Percentiles rank a stretch among this genome's conserved stretches.
Evolutionary conservation across 192 early-diverging fungal species (phyloP).

Genomic region (Coemansia sp.): DNA sequence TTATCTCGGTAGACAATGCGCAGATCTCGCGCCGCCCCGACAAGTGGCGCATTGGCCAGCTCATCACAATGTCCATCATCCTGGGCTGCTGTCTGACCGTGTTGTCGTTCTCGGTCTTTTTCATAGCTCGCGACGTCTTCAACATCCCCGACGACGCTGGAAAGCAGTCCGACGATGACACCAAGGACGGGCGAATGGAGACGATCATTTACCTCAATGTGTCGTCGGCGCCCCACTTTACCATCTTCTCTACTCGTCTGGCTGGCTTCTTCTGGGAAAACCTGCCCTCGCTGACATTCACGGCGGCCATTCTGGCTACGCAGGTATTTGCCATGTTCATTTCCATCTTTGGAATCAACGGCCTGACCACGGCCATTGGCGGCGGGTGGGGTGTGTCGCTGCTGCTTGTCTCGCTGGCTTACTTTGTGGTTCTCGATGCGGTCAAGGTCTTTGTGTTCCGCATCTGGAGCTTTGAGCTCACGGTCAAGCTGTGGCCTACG

Average conservation of each 20-base stretch:
- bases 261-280: constrained; percentile 86
- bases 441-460: constrained; percentile 89
- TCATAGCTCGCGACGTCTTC: constrained; percentile 66
- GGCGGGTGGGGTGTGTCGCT: constrained; percentile 72
- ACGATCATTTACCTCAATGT: constrained; percentile 95
- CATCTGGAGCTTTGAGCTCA: constrained; percentile 87
- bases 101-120: constrained; percentile 83
- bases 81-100: constrained; percentile 72
- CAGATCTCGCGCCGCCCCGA: constrained; percentile 85
- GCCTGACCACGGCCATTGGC: constrained; percentile 62
- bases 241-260: constrained; percentile 91
- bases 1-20: constrained; percentile 92
- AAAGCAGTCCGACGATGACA: constrained; percentile 47
- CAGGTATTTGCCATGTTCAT: constrained; percentile 89
- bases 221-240: constrained; percentile 88
- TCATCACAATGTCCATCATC: constrained; percentile 76
- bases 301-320: constrained; percentile 78
- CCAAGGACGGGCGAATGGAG: constrained; percentile 57
- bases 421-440: constrained; percentile 81
- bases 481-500: constrained; percentile 80
- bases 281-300: constrained; percentile 76
- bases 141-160: constrained; percentile 50
- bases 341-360: constrained; percentile 68
- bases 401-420: constrained; percentile 73
- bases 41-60: constrained; percentile 94